Evolutionary conservation across 2,329 filamentous ascomycete species (phyloP), one percentile per base, ranked within the genome.

Genomic region (Ophidiomyces ophidiicola): DNA sequence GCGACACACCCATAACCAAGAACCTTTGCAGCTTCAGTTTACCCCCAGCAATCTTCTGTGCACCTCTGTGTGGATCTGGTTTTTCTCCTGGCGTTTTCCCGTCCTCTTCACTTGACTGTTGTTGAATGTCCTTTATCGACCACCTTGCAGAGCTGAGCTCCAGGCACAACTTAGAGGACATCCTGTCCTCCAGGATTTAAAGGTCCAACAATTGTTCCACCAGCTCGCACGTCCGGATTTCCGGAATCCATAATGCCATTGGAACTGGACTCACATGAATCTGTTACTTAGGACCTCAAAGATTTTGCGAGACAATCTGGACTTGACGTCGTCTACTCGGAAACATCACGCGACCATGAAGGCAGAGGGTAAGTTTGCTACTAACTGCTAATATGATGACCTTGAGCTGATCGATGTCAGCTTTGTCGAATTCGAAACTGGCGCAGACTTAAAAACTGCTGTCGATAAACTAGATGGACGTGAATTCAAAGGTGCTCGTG

Each of bases 291-390:
- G 90, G 90, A 98, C 66, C 78, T 98, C 39, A 98, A 98, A 82
- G 90, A 98, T 64, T 98, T 98, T 67, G 90, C 90, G 47, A 86
- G 90, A 60, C 84, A 92, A 64, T 92, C 88, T 62, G 86, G 86
- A 64, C 76, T 94, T 63, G 90, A 96, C 62, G 90, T 98, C 50
- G 90, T 98, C 56, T 98, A 94, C 63, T 94, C 87, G 49, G 90
- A 98, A 68, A 92, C 92, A 45, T 81, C 80, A 53, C 86, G 88
- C 55, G 87, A 93, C 59, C 82, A 81, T 50, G 85, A 92, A 60
- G 85, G 86, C 50, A 84, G 82, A 75, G 88, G 88, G 86, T 94
- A 65, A 65, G 81, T 24, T 18, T 26, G 25, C 24, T 25, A 42
- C 35, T 43, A 25, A 37, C 36, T 24, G 10, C 15, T 6, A 17